Evolutionary conservation across 1,284 basidiomycete species (phyloP).

Genomic region (Cystobasidium sp.): DNA sequence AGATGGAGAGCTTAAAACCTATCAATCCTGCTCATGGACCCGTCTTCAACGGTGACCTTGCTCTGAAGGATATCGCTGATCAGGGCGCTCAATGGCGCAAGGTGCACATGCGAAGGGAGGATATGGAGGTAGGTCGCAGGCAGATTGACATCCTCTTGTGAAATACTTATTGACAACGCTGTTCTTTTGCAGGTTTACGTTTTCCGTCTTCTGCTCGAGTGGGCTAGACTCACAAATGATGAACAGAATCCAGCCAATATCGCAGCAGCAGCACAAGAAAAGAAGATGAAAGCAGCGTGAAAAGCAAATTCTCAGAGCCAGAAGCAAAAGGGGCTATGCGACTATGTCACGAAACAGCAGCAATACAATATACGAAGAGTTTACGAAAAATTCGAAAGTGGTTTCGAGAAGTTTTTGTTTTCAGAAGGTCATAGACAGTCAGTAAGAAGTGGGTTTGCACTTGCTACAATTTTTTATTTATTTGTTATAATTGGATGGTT

Average conservation of each 20-base stretch:
- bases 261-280: constrained; percentile 9
- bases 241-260: neutral
- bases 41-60: constrained; percentile 69
- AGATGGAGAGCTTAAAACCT: constrained; percentile 59
- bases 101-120: constrained; percentile 74
- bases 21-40: constrained; percentile 57
- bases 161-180: neutral
- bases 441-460: too few relatives aligned
- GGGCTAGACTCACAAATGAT: constrained; percentile 66
- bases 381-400: too few relatives aligned
- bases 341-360: too few relatives aligned
- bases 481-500: too few relatives aligned
- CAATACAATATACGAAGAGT: too few relatives aligned
- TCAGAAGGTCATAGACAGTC: too few relatives aligned
- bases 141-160: neutral
- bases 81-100: constrained; percentile 89
- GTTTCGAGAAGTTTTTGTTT: too few relatives aligned
- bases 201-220: constrained; percentile 86
- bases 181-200: constrained; percentile 62
- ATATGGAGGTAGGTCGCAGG: constrained; percentile 71
- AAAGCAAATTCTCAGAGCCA: too few relatives aligned
- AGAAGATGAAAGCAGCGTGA: constrained; percentile 15
- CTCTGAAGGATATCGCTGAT: constrained; percentile 76
- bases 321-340: too few relatives aligned
- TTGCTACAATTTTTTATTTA: too few relatives aligned